These are phyloP conservation scores for Venturia pyrina DNA, from an alignment of 2,329 filamentous ascomycete species.

Conservation along the genomic window DNA sequence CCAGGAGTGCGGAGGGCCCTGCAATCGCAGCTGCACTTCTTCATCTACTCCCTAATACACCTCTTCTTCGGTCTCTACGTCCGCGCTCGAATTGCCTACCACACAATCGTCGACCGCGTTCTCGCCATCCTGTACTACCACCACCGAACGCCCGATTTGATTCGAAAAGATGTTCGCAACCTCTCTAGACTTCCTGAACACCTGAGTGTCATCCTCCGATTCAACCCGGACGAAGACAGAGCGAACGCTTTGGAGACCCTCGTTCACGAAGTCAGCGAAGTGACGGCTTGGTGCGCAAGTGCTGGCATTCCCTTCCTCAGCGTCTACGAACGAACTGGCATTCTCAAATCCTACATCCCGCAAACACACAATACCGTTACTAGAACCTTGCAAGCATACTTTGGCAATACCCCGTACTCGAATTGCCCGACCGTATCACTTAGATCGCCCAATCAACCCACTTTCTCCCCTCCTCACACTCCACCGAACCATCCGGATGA, in stretches of 20 bases:
- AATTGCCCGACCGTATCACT: constrained; percentile 63
- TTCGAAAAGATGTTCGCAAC: constrained; percentile 72
- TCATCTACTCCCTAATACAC: constrained; percentile 63
- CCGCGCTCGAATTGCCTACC: constrained; percentile 68
- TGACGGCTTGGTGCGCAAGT: constrained; percentile 86
- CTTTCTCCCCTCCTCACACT: constrained; percentile 39
- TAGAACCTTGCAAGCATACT: constrained; percentile 77
- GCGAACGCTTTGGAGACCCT: constrained; percentile 70
- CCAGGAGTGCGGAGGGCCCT: constrained; percentile 47
- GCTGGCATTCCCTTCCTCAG: constrained; percentile 81
- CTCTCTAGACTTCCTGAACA: constrained; percentile 71
- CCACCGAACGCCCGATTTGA: constrained; percentile 87
- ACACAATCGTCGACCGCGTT: constrained; percentile 65
- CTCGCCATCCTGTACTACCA: constrained; percentile 86
- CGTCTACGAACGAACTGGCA: constrained; percentile 86
- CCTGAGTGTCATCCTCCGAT: constrained; percentile 72
- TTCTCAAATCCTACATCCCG: constrained; percentile 83
- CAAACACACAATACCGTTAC: constrained; percentile 70
- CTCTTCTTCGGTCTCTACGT: constrained; percentile 82
- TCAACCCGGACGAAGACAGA: constrained; percentile 54
- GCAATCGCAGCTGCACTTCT: constrained; percentile 50
- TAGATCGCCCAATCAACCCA: constrained; percentile 59
- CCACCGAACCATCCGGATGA: constrained; percentile 26
- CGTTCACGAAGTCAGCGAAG: constrained; percentile 82
- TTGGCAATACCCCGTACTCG: constrained; percentile 50